phyloP scores from a whole-genome alignment of 129 eudicot genomes.

The Chrysanthemum makinoi region DNA sequence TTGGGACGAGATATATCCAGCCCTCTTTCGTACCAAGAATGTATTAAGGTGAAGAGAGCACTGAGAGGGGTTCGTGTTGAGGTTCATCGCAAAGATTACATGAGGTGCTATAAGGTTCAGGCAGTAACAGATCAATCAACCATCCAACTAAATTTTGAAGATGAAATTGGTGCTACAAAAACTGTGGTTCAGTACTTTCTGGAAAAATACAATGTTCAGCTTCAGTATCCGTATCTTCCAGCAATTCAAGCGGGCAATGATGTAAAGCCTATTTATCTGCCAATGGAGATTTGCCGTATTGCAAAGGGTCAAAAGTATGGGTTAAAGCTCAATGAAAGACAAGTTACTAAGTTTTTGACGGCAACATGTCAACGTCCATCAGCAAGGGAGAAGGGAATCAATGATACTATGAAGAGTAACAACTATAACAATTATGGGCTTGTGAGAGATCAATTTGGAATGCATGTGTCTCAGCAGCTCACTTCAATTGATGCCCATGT shows the following conservation, averaged over 20 bases:
- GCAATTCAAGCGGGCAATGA: slow-evolving; percentile 58
- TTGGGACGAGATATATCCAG: slow-evolving; percentile 40
- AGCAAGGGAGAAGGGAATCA: slow-evolving; percentile 40
- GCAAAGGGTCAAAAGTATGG: slow-evolving; percentile 54
- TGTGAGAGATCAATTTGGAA: too few species aligned
- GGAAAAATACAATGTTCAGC: slow-evolving; percentile 32
- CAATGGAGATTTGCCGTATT: slow-evolving; percentile 60
- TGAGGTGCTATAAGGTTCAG: slow-evolving; percentile 41
- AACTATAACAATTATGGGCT: slow-evolving; percentile 30
- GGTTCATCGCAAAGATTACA: slow-evolving; percentile 21
- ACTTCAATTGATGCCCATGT: too few species aligned
- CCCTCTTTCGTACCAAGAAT: slow-evolving; percentile 55
- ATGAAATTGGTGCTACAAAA: slow-evolving; percentile 32
- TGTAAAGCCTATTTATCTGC: slow-evolving; percentile 46
- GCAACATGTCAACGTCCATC: slow-evolving; percentile 77
- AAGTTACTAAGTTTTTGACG: slow-evolving; percentile 50
- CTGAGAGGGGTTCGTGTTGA: slow-evolving; percentile 59
- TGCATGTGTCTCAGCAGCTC: too few species aligned
- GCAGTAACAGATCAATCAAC: slow-evolving; percentile 39
- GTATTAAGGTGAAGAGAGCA: slow-evolving; percentile 62
- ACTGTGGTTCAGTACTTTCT: slow-evolving; percentile 52
- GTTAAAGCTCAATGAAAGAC: slow-evolving; percentile 59
- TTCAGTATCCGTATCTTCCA: slow-evolving; percentile 44
- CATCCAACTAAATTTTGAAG: slow-evolving; percentile 28
- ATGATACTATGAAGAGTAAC: slow-evolving; percentile 44